Base-by-base conservation (phyloP, 768 basidiomycete species). In the Lactarius akahatsu region DNA sequence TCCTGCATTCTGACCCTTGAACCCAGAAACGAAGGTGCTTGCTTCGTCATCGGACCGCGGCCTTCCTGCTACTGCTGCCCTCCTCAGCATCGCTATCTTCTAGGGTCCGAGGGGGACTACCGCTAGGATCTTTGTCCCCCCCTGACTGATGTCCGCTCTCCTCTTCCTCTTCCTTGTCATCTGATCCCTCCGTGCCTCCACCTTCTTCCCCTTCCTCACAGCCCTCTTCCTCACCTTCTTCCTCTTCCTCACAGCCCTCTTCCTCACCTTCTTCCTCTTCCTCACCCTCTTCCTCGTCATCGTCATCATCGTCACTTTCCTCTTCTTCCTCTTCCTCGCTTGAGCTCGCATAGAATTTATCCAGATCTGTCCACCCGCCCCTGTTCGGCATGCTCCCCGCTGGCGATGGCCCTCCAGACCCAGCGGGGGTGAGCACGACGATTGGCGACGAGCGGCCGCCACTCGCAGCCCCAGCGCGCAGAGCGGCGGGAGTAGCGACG, bases 291-390 rank as follows among this genome's bases (percentile, higher is more conserved):
- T 74, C 74, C 0, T 71, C 75, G 4, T 71, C 77, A 26, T 74
- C 77, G 41, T 83, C 86, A 5, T 80, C 65, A 23, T 67, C 73
- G 6, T 71, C 71, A 0, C 71, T 73, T 3, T 69, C 71, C 1
- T 71, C 72, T 1, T 75, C 73, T 0, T 72, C 72, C 1, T 78
- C 76, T 10, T 68, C 76, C 61, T 78, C 78, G 1, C 75, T 74
- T 36, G 76, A 77, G 38, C 64, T 72, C 26, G 75, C 77, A 41
- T 93, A 94, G 73, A 94, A 94, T 68, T 84, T 81, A 71, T 94
- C 90, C 70, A 94, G 76, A 76, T 94, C 84, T 58, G 72, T 79
- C 74, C 80, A 86, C 69, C 78, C 79, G 45, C 80, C 79, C 52
- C 80, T 83, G n/a, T 64, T 71, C 15, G 70, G 70, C 40, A 69